A percentile compares a stretch with the other conserved stretches of the same genome.
These are phyloP conservation scores for Scheffersomyces stambukii DNA, from an alignment of 1,139 yeast species.

Conservation along the genomic window DNA sequence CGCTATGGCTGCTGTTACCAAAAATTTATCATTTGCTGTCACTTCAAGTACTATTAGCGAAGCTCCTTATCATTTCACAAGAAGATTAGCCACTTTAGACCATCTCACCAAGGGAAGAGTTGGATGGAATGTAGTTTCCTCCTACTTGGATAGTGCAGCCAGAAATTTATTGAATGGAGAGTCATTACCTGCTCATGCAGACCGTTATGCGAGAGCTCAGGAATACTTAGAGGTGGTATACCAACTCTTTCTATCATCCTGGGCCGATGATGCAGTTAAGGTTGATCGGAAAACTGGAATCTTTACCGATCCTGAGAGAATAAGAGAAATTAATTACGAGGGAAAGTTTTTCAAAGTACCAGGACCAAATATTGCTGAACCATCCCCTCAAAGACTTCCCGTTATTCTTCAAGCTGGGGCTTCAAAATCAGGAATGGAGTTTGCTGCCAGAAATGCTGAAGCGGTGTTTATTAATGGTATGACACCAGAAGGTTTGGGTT, in stretches of 20 bases:
- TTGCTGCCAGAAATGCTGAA: constrained; percentile 44
- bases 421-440: constrained; percentile 34
- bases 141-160: constrained; percentile 38
- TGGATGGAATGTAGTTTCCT: constrained; percentile 44
- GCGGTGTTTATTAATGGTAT: constrained; percentile 30
- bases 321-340: constrained; percentile 22
- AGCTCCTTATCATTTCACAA: constrained; percentile 41
- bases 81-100: constrained; percentile 40
- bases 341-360: constrained; percentile 38
- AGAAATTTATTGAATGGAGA: constrained; percentile 33
- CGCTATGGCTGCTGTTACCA: constrained; percentile 41
- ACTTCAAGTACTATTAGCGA: constrained; percentile 43
- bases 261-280: constrained; percentile 42
- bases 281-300: constrained; percentile 25
- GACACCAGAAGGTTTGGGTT: constrained; percentile 24
- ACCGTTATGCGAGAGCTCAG: constrained; percentile 38
- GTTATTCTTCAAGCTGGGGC: constrained; percentile 46
- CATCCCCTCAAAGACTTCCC: constrained; percentile 41
- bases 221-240: constrained; percentile 40
- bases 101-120: constrained; percentile 42
- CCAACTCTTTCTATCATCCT: constrained; percentile 36
- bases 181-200: constrained; percentile 34
- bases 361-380: constrained; percentile 42
- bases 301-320: constrained; percentile 18
- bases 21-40: constrained; percentile 34